Percentiles rank a stretch among this genome's conserved stretches.
phyloP scores from a whole-genome alignment of 352 stramenopile species.

The Bremia lactucae region DNA sequence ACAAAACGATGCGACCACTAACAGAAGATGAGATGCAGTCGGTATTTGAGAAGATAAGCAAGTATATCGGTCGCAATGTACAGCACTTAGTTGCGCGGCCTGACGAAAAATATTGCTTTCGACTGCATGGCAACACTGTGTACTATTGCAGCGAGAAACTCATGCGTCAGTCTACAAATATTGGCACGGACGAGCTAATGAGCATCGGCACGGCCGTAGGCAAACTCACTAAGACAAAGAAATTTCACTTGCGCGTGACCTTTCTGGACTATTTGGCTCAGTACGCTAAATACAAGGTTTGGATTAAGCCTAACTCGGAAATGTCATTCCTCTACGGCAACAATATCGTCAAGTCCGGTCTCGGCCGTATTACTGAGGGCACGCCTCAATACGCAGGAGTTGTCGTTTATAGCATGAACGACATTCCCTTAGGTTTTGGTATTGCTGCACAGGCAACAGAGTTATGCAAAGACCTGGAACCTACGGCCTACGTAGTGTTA shows the following conservation, averaged over 20 bases:
- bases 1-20: slow-evolving; percentile 93
- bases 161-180: slow-evolving; percentile 93
- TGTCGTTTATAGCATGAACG: slow-evolving; percentile 97
- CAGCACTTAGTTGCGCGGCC: slow-evolving; percentile 94
- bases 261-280: slow-evolving; percentile 97
- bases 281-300: slow-evolving; percentile 99
- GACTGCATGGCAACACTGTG: slow-evolving; percentile 93
- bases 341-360: slow-evolving; percentile 96
- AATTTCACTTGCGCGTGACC: slow-evolving; percentile 98
- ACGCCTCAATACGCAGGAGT: slow-evolving; percentile 97
- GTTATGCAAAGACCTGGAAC: slow-evolving; percentile 92
- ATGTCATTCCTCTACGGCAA: slow-evolving; percentile 99
- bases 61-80: slow-evolving; percentile 97
- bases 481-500: slow-evolving; percentile 95
- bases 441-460: slow-evolving; percentile 94
- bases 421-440: slow-evolving; percentile 97
- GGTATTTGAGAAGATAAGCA: slow-evolving; percentile 97
- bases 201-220: slow-evolving; percentile 95
- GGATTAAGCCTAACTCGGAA: slow-evolving; percentile 98
- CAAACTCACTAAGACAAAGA: slow-evolving; percentile 98
- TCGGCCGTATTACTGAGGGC: slow-evolving; percentile 96
- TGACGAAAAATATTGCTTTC: slow-evolving; percentile 97
- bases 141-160: slow-evolving; percentile 97
- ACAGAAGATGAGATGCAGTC: slow-evolving; percentile 94
- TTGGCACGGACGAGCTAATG: slow-evolving; percentile 91